Percentiles rank a stretch among this genome's conserved stretches.
Evolutionary conservation across 2,329 filamentous ascomycete genomes (phyloP).

Genomic region (Penicillium brasilianum): DNA sequence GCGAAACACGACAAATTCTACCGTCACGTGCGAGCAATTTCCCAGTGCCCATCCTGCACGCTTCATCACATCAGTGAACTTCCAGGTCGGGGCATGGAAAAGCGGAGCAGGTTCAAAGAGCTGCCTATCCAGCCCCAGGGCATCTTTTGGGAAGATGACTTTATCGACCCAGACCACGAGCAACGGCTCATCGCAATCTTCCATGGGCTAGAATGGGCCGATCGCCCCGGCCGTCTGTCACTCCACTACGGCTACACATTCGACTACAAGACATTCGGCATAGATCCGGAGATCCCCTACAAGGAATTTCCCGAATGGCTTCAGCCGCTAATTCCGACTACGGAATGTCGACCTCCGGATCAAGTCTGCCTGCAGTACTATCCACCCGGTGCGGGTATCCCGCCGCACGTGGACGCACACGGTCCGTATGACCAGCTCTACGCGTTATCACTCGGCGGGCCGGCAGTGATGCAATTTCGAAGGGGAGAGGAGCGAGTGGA

Average conservation of each 20-base stretch:
- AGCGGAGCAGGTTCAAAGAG: conserved; percentile 27
- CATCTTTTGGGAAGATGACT: conserved; percentile 53
- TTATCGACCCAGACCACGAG: conserved; percentile 55
- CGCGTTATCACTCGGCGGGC: conserved; percentile 39
- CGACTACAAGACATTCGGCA: conserved; percentile 63
- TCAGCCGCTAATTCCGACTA: conserved; percentile 52
- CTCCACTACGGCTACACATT: conserved; percentile 64
- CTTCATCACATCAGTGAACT: not conserved
- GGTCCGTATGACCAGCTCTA: conserved; percentile 49
- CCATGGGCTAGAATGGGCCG: conserved; percentile 55
- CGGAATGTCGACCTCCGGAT: conserved; percentile 55
- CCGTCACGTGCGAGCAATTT: not conserved
- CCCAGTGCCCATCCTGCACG: not conserved
- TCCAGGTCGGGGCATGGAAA: conserved; percentile 11
- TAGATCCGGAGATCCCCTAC: conserved; percentile 57
- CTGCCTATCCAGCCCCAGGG: conserved; percentile 34
- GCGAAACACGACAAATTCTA: not conserved
- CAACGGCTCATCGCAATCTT: conserved; percentile 52
- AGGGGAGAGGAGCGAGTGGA: conserved; percentile 44
- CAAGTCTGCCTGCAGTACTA: conserved; percentile 67
- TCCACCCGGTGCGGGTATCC: conserved; percentile 64
- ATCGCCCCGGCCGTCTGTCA: conserved; percentile 53
- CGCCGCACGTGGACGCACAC: conserved; percentile 66
- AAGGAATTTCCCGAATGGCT: conserved; percentile 60
- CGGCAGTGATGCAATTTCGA: conserved; percentile 41